Conservation (phyloP, 2,329 filamentous ascomycete species). For the Fusarium sp. region DNA sequence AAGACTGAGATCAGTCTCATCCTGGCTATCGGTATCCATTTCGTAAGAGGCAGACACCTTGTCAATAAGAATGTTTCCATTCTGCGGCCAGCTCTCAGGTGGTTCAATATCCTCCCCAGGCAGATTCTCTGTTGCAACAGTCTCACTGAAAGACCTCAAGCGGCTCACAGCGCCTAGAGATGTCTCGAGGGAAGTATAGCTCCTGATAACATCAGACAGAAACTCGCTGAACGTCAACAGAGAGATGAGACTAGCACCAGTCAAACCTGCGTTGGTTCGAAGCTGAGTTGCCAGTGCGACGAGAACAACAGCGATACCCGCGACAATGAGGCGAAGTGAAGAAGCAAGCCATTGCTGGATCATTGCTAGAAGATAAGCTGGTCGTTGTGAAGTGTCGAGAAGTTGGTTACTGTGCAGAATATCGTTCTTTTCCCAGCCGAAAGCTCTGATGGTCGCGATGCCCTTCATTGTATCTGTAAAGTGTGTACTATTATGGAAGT, state of each 20-base stretch:
- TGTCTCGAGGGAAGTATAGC: conserved; percentile 41
- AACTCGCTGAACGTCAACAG: conserved; percentile 50
- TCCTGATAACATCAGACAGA: conserved; percentile 32
- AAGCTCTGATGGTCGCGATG: conserved; percentile 66
- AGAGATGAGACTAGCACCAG: conserved; percentile 53
- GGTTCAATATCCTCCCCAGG: conserved; percentile 36
- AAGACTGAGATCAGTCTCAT: conserved; percentile 21
- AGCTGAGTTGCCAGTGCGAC: conserved; percentile 60
- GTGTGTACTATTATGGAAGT: conserved; percentile 50
- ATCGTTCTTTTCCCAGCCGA: conserved; percentile 57
- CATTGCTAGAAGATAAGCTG: conserved; percentile 67
- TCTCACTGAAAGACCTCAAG: conserved; percentile 41
- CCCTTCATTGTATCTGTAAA: conserved; percentile 68
- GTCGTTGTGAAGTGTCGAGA: conserved; percentile 65
- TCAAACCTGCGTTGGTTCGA: conserved; percentile 51
- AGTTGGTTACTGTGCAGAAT: conserved; percentile 58
- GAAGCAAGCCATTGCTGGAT: conserved; percentile 69
- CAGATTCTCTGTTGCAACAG: conserved; percentile 40
- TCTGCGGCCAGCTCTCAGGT: conserved; percentile 47
- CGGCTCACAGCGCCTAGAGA: conserved; percentile 39
- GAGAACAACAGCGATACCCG: conserved; percentile 59
- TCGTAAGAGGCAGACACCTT: conserved; percentile 51
- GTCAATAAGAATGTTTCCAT: conserved; percentile 47
- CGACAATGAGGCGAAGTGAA: conserved; percentile 61
- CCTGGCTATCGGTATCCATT: not conserved